A percentile compares a stretch with the other conserved stretches of the same genome.
These are phyloP conservation scores for Picochlorum sp. DNA, from an alignment of 139 green algal species.

Conservation along the genomic window DNA sequence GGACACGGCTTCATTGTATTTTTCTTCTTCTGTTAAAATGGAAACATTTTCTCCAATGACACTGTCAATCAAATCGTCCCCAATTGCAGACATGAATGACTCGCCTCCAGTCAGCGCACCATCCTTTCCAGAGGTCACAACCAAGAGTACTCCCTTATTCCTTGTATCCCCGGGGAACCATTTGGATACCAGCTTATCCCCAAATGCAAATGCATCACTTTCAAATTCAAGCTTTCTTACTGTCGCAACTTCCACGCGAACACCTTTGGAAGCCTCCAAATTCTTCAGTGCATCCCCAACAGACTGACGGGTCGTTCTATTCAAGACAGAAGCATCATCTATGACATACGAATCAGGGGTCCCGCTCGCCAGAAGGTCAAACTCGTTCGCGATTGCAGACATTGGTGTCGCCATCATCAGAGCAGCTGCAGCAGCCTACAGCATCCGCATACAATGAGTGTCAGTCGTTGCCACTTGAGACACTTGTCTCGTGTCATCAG, in stretches of 20 bases:
- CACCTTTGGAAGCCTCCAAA: constrained; percentile 73
- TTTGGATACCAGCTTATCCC: constrained; percentile 69
- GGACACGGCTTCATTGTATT: constrained; percentile 54
- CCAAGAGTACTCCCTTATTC: constrained; percentile 86
- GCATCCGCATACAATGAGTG: too few relatives aligned
- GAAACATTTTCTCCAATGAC: constrained; percentile 89
- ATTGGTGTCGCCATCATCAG: constrained; percentile 19
- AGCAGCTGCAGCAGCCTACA: constrained; percentile 21
- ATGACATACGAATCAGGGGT: constrained; percentile 66
- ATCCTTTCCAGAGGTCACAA: constrained; percentile 91
- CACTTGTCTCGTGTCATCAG: neutral
- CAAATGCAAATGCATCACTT: constrained; percentile 86
- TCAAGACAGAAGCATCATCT: constrained; percentile 83
- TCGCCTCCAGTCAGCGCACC: constrained; percentile 83
- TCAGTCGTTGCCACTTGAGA: too few relatives aligned
- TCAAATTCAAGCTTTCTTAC: constrained; percentile 93
- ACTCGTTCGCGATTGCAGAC: constrained; percentile 60
- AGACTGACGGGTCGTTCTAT: constrained; percentile 52
- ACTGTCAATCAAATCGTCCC: constrained; percentile 88
- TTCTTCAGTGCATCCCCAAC: constrained; percentile 61
- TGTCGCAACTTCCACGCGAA: constrained; percentile 81
- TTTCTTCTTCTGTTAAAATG: constrained; percentile 65
- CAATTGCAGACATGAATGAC: constrained; percentile 66
- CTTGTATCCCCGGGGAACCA: constrained; percentile 72
- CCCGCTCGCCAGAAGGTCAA: constrained; percentile 72